phyloP scores from a whole-genome alignment of 345 rosid genomes.

The Aquilaria yunnanensis region DNA sequence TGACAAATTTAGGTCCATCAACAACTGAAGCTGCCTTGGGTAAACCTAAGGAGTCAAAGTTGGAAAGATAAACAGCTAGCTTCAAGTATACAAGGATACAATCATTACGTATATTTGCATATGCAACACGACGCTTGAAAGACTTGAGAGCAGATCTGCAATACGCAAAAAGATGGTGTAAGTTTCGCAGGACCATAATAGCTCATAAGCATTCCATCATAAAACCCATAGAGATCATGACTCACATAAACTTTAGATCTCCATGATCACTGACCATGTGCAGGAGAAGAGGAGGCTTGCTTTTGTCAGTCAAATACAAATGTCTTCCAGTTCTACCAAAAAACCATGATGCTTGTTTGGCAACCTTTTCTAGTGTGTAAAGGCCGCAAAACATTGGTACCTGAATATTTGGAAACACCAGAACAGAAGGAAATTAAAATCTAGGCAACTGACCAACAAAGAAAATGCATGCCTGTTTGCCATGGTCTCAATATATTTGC shows the following conservation, averaged over 20 bases:
- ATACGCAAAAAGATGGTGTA: constrained; percentile 11
- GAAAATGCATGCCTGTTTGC: too few relatives aligned
- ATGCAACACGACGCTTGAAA: constrained; percentile 70
- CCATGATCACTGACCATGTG: constrained; percentile 59
- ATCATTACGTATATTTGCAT: constrained; percentile 75
- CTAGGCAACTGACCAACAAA: too few relatives aligned
- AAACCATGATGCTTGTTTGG: constrained; percentile 47
- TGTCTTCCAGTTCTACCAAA: constrained; percentile 88
- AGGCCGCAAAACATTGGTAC: constrained; percentile 71
- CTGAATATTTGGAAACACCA: constrained; percentile 23
- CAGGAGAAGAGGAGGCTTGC: constrained; percentile 72
- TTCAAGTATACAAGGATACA: constrained; percentile 48
- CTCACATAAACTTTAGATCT: constrained; percentile 82
- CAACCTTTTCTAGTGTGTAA: constrained; percentile 52
- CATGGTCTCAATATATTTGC: too few relatives aligned
- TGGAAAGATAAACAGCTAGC: not conserved
- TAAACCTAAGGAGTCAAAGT: not conserved
- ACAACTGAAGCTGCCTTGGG: not conserved
- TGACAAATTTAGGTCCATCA: constrained; percentile 4
- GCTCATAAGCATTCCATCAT: not conserved
- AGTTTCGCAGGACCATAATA: constrained; percentile 4
- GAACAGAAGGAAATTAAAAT: too few relatives aligned
- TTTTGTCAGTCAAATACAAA: constrained; percentile 60
- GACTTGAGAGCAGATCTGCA: constrained; percentile 78
- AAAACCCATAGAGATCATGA: constrained; percentile 1